phyloP scores from a whole-genome alignment of 2,329 filamentous ascomycete species.

The Pseudogymnoascus sp. region DNA sequence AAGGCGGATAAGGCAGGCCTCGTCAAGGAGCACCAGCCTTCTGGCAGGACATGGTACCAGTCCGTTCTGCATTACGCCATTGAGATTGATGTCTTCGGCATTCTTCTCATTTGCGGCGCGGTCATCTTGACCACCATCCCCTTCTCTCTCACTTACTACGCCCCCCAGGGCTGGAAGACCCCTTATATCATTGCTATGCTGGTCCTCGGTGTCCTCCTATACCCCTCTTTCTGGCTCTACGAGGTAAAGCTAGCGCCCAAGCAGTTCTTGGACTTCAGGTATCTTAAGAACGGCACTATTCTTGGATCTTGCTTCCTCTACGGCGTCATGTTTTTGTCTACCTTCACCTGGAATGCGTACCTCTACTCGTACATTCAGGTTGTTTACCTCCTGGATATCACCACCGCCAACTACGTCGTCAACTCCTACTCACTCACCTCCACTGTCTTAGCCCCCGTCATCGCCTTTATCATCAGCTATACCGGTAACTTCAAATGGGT shows the following conservation, averaged over 20 bases:
- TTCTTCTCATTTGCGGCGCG: neutral
- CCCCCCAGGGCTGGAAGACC: conserved; percentile 15
- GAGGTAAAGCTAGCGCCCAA: conserved; percentile 48
- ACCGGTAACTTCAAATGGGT: conserved; percentile 46
- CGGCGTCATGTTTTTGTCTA: conserved; percentile 33
- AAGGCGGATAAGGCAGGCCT: neutral
- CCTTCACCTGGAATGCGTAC: conserved; percentile 30
- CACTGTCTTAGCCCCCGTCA: conserved; percentile 38
- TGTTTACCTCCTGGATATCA: conserved; percentile 41
- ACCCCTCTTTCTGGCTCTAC: conserved; percentile 29
- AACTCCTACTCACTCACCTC: conserved; percentile 43
- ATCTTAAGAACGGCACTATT: conserved; percentile 41
- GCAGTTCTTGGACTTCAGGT: conserved; percentile 44
- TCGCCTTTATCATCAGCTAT: conserved; percentile 41
- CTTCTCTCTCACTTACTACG: neutral
- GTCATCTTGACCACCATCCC: neutral
- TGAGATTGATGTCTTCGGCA: conserved; percentile 1
- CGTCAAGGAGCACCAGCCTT: neutral
- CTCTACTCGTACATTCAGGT: conserved; percentile 46
- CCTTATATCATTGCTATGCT: conserved; percentile 42
- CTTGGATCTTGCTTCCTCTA: conserved; percentile 36
- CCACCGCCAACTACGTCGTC: conserved; percentile 41
- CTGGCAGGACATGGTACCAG: neutral
- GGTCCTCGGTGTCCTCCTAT: conserved; percentile 35
- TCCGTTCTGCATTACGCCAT: neutral